These are phyloP conservation scores for Cercospora brassicicola DNA, from an alignment of 2,329 filamentous ascomycete species.

Conservation along the genomic window DNA sequence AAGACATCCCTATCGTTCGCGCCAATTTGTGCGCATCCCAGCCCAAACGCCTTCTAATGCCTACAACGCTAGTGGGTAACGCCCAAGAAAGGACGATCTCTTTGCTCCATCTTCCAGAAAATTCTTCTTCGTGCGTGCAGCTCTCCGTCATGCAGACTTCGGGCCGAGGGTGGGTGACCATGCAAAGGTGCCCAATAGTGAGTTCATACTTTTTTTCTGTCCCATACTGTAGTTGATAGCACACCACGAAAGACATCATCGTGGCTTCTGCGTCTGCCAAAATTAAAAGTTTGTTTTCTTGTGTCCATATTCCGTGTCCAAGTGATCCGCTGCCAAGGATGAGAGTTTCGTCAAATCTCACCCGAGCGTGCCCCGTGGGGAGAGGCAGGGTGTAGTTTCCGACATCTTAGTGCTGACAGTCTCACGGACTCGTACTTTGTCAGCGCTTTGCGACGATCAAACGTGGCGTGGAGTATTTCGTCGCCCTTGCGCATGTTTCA, in stretches of 20 bases:
- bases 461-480: conserved; percentile 14
- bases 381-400: background rate
- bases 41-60: conserved; percentile 22
- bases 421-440: background rate
- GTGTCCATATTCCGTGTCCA: background rate
- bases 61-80: background rate
- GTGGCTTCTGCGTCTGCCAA: background rate
- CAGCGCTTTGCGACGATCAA: background rate
- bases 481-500: conserved; percentile 9
- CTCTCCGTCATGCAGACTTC: background rate
- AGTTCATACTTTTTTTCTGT: background rate
- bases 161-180: background rate
- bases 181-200: background rate
- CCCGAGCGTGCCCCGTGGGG: no score
- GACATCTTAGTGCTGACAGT: background rate
- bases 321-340: background rate
- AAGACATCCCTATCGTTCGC: background rate
- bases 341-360: background rate
- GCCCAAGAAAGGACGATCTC: conserved; percentile 2
- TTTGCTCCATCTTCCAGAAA: conserved; percentile 5
- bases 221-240: background rate
- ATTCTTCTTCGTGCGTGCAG: background rate
- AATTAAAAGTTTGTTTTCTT: background rate
- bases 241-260: background rate
- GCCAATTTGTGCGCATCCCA: background rate